A percentile compares a stretch with the other conserved stretches of the same genome.
Conservation (phyloP, 352 stramenopile genomes). For the Phytophthora tubulina region DNA sequence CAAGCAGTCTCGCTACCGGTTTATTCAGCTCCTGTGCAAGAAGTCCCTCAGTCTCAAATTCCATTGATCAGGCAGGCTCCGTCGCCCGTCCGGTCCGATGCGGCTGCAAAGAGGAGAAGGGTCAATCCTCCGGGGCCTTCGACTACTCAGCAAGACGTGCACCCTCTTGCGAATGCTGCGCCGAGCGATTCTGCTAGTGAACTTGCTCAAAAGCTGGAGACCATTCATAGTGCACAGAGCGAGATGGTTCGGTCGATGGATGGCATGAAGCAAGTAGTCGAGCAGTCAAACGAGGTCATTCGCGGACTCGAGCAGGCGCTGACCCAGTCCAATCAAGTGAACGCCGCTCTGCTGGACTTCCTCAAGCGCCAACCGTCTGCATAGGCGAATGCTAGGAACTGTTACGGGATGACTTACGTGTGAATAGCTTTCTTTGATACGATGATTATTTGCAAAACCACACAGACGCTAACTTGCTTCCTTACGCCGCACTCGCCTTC, state of each 20-base stretch:
- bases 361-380: conserved; percentile 22
- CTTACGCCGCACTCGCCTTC: conserved; percentile 23
- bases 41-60: conserved; percentile 10
- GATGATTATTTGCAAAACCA: conserved; percentile 21
- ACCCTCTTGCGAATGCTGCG: neutral
- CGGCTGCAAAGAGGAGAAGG: conserved; percentile 24
- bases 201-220: conserved; percentile 24
- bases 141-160: conserved; percentile 5
- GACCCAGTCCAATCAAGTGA: conserved; percentile 43
- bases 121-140: neutral
- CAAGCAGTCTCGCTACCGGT: neutral
- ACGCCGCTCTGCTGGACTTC: conserved; percentile 37
- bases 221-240: conserved; percentile 31
- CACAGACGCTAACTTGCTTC: conserved; percentile 2
- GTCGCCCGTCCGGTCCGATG: conserved; percentile 2
- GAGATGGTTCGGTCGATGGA: conserved; percentile 38
- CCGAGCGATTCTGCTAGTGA: neutral
- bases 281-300: conserved; percentile 42
- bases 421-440: conserved; percentile 16
- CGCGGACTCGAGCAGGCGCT: conserved; percentile 30
- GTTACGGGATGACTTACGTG: conserved; percentile 1
- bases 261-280: conserved; percentile 38
- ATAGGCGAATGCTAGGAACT: conserved; percentile 1
- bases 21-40: conserved; percentile 9
- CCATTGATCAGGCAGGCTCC: neutral